Evolutionary conservation across 1,284 basidiomycete species (phyloP).

Genomic region (Ganoderma sinense): DNA sequence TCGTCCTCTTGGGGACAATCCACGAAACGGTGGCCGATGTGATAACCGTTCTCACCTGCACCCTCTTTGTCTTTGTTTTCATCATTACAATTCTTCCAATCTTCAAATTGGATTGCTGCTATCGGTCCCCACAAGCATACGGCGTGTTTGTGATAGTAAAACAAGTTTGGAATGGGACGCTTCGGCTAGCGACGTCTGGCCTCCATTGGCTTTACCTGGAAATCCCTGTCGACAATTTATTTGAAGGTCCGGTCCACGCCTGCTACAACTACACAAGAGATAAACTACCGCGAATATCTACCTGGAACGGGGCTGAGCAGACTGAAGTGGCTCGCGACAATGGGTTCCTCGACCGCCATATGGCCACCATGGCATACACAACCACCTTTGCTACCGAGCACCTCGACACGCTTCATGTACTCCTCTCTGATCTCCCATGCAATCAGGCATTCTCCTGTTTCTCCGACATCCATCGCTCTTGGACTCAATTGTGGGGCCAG

Average conservation of each 20-base stretch:
- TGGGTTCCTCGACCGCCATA: constrained; percentile 19
- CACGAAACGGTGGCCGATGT: constrained; percentile 25
- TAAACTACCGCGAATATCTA: background rate
- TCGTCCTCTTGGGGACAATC: constrained; percentile 32
- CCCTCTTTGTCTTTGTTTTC: constrained; percentile 9
- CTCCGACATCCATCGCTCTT: background rate
- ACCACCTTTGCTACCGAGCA: constrained; percentile 19
- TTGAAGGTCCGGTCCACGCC: too few relatives aligned
- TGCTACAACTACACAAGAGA: too few relatives aligned
- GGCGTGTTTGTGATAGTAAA: constrained; percentile 15
- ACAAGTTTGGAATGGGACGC: background rate
- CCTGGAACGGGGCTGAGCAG: constrained; percentile 24
- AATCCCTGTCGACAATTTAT: too few relatives aligned
- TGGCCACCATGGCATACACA: constrained; percentile 22
- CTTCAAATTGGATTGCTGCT: constrained; percentile 24
- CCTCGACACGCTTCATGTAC: background rate
- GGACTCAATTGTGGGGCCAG: background rate
- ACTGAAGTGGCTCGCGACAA: constrained; percentile 16
- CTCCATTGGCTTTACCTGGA: too few relatives aligned
- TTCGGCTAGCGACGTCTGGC: too few relatives aligned
- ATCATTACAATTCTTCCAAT: constrained; percentile 23
- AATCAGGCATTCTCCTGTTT: background rate
- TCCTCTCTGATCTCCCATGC: background rate
- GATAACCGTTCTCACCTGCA: constrained; percentile 13
- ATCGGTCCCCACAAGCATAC: constrained; percentile 29